Base-by-base conservation (phyloP, 139 green algal species). In the Zygnema cylindricum region DNA sequence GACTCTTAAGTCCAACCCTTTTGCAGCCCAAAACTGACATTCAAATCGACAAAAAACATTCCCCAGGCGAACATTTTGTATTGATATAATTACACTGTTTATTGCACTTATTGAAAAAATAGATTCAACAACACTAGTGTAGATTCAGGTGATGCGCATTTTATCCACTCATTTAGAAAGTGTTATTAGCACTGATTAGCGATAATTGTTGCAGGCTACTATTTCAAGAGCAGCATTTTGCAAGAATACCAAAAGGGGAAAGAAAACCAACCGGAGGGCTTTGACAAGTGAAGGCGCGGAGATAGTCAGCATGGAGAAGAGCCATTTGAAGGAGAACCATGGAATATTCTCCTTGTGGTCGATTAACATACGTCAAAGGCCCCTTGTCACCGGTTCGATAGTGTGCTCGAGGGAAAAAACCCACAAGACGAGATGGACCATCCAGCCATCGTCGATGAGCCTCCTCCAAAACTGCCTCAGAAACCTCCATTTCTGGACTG, bases 341-440 rank as follows among this genome's bases (percentile, higher is more conserved):
- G 76, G 76, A 88, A 75, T 89, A 89, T 54, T 85, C 77, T n/a
- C 42, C 33, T 2, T 54, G 77, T 32, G 77, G 77, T 33, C 35
- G 41, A 3, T 40, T 32, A n/a, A 88, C 69, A 69, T 88, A 88
- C 0, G 63, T 35, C 63, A 79, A 25, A 3, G 40, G 69, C 23
- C 82, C 69, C 57, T 1, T 85, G 57, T 25, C 25, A 32, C 30
- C 57, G 57, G 30, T 30, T 25, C 77, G 77, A 55, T 75, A 86
- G 75, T 89, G 84, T 33, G 84, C 71, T 25, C 84, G 71, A 38
- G 84, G 84, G 84, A 89, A 89, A 55, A 89, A 89, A 38, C 84
- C 84, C 1, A 89, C 84, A 40, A 89, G 71, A 42, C 84, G 84
- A 38, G 49, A 69, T 54, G 38, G 33, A 21, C 69, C 30, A 38